Evolutionary conservation across 1,284 basidiomycete species (phyloP).

Genomic region (Microbotryum violaceum): DNA sequence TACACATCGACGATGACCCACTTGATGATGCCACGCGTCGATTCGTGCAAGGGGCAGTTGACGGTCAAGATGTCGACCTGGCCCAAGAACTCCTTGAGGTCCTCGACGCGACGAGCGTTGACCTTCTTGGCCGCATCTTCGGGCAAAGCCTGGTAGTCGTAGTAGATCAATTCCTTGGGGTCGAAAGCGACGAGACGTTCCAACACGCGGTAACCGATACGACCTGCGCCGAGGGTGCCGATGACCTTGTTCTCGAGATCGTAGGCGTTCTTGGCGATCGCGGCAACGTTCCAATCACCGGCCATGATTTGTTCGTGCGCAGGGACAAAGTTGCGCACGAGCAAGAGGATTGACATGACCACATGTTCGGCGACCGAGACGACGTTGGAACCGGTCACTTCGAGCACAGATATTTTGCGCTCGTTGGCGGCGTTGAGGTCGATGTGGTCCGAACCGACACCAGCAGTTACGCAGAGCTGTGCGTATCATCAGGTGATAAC

Average conservation of each 20-base stretch:
- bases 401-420: constrained; percentile 70
- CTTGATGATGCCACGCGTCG: constrained; percentile 63
- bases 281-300: constrained; percentile 63
- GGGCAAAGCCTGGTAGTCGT: constrained; percentile 80
- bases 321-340: constrained; percentile 78
- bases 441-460: constrained; percentile 80
- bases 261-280: constrained; percentile 47
- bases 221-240: constrained; percentile 51
- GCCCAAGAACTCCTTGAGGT: constrained; percentile 77
- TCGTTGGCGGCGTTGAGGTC: constrained; percentile 83
- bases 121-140: constrained; percentile 61
- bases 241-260: constrained; percentile 88
- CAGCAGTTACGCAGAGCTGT: constrained; percentile 75
- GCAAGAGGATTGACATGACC: constrained; percentile 64
- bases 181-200: constrained; percentile 81
- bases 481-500: not conserved
- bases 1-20: not conserved
- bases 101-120: constrained; percentile 65
- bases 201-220: constrained; percentile 80
- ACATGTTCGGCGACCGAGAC: constrained; percentile 49
- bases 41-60: constrained; percentile 87
- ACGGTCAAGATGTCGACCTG: constrained; percentile 71
- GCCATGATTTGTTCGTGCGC: constrained; percentile 76
- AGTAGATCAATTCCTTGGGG: constrained; percentile 81
- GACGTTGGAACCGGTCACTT: constrained; percentile 42